Evolutionary conservation across 2,329 filamentous ascomycete species (phyloP).

Genomic region (Ceratocystis albifundus): DNA sequence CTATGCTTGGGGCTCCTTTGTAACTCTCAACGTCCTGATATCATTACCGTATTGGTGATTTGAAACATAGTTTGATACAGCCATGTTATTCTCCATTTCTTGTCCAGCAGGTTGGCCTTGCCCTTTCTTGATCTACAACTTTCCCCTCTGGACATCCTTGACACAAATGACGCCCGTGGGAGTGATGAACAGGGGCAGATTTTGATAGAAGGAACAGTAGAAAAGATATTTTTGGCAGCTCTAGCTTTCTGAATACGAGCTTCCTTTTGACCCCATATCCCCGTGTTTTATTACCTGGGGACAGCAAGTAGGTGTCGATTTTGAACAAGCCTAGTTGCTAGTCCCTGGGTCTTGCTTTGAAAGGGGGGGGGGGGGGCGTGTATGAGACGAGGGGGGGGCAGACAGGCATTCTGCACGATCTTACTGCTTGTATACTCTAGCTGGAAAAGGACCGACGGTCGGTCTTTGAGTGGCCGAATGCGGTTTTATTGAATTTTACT

Average conservation of each 20-base stretch:
- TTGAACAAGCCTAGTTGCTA: not conserved
- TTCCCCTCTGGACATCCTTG: not conserved
- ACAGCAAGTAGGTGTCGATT: not conserved
- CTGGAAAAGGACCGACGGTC: not conserved
- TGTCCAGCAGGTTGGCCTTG: not conserved
- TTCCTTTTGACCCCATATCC: not conserved
- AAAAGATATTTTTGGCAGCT: slow-evolving; percentile 15
- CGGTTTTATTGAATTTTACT: not conserved
- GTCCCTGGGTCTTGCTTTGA: not conserved
- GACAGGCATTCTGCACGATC: no score
- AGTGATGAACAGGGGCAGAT: slow-evolving; percentile 1
- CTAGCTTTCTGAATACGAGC: slow-evolving; percentile 7
- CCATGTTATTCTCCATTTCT: not conserved
- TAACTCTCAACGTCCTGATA: not conserved
- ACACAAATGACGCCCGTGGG: slow-evolving; percentile 4
- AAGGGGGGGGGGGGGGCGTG: not conserved
- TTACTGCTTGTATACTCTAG: not conserved
- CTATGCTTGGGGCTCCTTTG: not conserved
- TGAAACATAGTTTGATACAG: slow-evolving; percentile 6
- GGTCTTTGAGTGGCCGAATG: not conserved
- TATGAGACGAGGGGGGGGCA: not conserved
- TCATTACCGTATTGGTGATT: not conserved
- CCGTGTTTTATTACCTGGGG: not conserved
- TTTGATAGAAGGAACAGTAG: not conserved
- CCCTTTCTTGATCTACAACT: not conserved